phyloP scores from a whole-genome alignment of 225 moss, liverwort and hornwort species.

The Sphagnum tenellum region DNA sequence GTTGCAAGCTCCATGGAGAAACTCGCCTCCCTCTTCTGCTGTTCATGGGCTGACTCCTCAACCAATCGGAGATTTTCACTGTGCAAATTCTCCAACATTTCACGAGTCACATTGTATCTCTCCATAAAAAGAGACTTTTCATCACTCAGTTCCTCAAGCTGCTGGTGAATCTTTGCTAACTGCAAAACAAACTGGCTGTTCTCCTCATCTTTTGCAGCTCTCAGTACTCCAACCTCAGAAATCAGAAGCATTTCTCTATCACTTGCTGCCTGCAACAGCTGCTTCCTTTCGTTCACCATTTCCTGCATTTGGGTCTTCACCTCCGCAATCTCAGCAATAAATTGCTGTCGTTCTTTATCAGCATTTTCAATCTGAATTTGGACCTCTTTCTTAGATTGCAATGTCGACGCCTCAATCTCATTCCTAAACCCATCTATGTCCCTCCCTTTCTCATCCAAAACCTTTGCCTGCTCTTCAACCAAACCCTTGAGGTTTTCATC shows the following conservation, averaged over 20 bases:
- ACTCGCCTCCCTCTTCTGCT: too few relatives aligned
- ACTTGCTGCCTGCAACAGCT: conserved; percentile 19
- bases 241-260: conserved; percentile 21
- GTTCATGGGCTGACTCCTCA: too few relatives aligned
- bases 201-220: conserved; percentile 21
- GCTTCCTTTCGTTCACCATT: conserved; percentile 25
- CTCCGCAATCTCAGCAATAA: conserved; percentile 16
- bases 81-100: conserved; percentile 13
- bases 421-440: conserved; percentile 22
- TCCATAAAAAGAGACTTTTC: conserved; percentile 17
- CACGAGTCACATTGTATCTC: conserved; percentile 10
- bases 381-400: conserved; percentile 12
- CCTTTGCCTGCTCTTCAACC: conserved; percentile 17
- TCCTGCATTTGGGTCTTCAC: conserved; percentile 23
- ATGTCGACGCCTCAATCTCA: conserved; percentile 22
- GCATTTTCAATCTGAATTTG: conserved; percentile 11
- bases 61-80: conserved; percentile 1
- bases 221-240: conserved; percentile 22
- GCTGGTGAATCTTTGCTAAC: conserved; percentile 7
- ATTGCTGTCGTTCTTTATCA: conserved; percentile 19
- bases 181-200: conserved; percentile 4
- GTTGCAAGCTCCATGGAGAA: too few relatives aligned
- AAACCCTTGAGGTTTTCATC: conserved; percentile 22
- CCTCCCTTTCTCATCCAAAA: conserved; percentile 23
- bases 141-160: conserved; percentile 14